Percentiles rank a stretch among this genome's conserved stretches.
Evolutionary conservation across 2,329 filamentous ascomycete species (phyloP).

Genomic region (Aspergillus costaricaensis): DNA sequence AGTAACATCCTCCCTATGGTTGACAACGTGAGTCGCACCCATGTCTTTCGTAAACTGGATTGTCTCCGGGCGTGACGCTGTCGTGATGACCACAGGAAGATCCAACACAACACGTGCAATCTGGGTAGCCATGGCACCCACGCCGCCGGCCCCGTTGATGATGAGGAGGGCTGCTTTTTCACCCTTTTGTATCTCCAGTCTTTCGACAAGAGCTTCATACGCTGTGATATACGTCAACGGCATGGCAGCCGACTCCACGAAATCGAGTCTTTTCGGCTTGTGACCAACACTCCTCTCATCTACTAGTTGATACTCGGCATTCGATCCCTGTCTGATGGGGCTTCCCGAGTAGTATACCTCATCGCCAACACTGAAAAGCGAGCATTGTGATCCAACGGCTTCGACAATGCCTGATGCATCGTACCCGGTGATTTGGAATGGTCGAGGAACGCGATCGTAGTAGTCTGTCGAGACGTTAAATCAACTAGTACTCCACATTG

Average conservation of each 20-base stretch:
- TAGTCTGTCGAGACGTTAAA: constrained; percentile 27
- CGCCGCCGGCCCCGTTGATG: constrained; percentile 50
- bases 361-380: constrained; percentile 45
- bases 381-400: constrained; percentile 34
- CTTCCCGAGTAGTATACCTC: constrained; percentile 47
- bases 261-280: constrained; percentile 45
- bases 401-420: constrained; percentile 47
- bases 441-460: constrained; percentile 29
- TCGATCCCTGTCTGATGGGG: constrained; percentile 44
- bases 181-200: constrained; percentile 42
- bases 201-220: constrained; percentile 47
- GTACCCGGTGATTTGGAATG: constrained; percentile 47
- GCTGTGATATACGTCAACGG: constrained; percentile 50
- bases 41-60: constrained; percentile 41
- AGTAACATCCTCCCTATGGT: constrained; percentile 41
- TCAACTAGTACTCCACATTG: neutral
- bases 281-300: constrained; percentile 42
- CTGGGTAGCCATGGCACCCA: constrained; percentile 49
- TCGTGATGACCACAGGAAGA: constrained; percentile 48
- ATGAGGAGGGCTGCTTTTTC: constrained; percentile 47
- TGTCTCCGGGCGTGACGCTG: constrained; percentile 46
- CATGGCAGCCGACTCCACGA: constrained; percentile 46
- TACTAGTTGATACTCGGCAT: constrained; percentile 47
- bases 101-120: constrained; percentile 45
- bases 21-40: constrained; percentile 49